Evolutionary conservation across 2,329 filamentous ascomycete genomes (phyloP).

Genomic region (Phaeosphaeriaceae sp.): DNA sequence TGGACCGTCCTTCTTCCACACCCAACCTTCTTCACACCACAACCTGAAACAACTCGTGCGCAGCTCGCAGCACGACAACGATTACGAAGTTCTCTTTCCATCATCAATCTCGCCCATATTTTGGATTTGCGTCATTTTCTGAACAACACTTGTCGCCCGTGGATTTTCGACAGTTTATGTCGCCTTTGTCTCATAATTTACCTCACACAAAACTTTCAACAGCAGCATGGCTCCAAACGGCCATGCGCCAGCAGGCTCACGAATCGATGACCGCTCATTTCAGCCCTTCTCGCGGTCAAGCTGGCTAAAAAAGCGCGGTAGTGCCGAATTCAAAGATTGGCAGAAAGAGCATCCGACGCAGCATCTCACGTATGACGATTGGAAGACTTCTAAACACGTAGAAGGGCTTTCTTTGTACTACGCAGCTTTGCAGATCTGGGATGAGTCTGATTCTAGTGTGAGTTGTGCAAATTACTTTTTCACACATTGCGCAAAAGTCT

Average conservation of each 20-base stretch:
- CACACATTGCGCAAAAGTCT: slow-evolving; percentile 14
- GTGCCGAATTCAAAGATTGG: slow-evolving; percentile 36
- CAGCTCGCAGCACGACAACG: slow-evolving; percentile 26
- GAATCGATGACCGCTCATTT: slow-evolving; percentile 8
- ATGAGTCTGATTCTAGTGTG: slow-evolving; percentile 39
- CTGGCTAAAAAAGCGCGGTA: slow-evolving; percentile 32
- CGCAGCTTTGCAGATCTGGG: slow-evolving; percentile 36
- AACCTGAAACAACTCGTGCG: slow-evolving; percentile 24
- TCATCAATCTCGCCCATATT: neutral
- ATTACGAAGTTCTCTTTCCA: slow-evolving; percentile 9
- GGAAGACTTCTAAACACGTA: slow-evolving; percentile 36
- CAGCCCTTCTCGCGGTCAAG: slow-evolving; percentile 16
- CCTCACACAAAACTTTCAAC: slow-evolving; percentile 10
- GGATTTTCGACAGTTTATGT: slow-evolving; percentile 13
- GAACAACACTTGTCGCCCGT: slow-evolving; percentile 13
- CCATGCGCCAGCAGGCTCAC: slow-evolving; percentile 8
- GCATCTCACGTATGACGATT: slow-evolving; percentile 40
- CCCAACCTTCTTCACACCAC: slow-evolving; percentile 24
- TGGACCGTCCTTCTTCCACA: slow-evolving; percentile 41
- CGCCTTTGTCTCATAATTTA: slow-evolving; percentile 9
- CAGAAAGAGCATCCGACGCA: slow-evolving; percentile 28
- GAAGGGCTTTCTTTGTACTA: slow-evolving; percentile 41
- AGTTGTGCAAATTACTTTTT: slow-evolving; percentile 12
- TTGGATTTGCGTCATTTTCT: neutral
- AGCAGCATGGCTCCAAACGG: slow-evolving; percentile 30